A percentile compares a stretch with the other conserved stretches of the same genome.
These are phyloP conservation scores for Cladorrhinum samala DNA, from an alignment of 495 filamentous ascomycete genomes.

Conservation along the genomic window DNA sequence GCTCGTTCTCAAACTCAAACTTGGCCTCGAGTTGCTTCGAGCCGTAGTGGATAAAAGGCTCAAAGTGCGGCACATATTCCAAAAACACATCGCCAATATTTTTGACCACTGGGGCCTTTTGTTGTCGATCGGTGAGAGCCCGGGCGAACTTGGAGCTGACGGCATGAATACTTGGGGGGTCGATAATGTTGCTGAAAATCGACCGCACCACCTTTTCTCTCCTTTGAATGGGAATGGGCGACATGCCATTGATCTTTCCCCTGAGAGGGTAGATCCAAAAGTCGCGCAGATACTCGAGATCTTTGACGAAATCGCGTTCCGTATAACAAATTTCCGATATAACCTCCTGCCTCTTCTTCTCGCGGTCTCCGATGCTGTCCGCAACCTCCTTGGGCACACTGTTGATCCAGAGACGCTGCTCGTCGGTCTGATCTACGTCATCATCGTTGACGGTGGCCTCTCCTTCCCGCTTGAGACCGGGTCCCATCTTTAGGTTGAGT, in stretches of 20 bases:
- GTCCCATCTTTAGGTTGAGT: constrained; percentile 84
- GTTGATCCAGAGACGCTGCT: constrained; percentile 99
- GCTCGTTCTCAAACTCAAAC: constrained; percentile 97
- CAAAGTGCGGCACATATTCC: constrained; percentile 83
- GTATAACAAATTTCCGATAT: constrained; percentile 99
- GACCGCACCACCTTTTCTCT: constrained; percentile 87
- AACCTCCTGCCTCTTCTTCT: constrained; percentile 97
- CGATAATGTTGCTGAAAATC: constrained; percentile 93
- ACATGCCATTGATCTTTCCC: constrained; percentile 54
- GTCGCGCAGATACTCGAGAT: constrained; percentile 94
- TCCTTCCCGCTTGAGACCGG: constrained; percentile 76
- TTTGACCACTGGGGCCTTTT: constrained; percentile 78
- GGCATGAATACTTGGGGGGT: constrained; percentile 66
- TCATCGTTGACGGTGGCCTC: constrained; percentile 72
- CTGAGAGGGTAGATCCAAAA: constrained; percentile 97
- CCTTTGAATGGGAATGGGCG: constrained; percentile 82
- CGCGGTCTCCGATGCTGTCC: constrained; percentile 76
- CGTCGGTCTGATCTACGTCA: constrained; percentile 78
- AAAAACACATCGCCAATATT: constrained; percentile 94
- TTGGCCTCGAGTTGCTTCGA: constrained; percentile 95
- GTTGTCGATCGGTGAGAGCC: constrained; percentile 80
- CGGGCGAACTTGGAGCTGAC: constrained; percentile 86
- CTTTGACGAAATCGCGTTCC: constrained; percentile 98
- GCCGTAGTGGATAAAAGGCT: constrained; percentile 95
- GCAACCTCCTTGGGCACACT: constrained; percentile 93